Evolutionary conservation across 192 early-diverging fungal genomes (phyloP), one percentile per base, ranked within the genome.

Genomic region (Coemansia sp.): DNA sequence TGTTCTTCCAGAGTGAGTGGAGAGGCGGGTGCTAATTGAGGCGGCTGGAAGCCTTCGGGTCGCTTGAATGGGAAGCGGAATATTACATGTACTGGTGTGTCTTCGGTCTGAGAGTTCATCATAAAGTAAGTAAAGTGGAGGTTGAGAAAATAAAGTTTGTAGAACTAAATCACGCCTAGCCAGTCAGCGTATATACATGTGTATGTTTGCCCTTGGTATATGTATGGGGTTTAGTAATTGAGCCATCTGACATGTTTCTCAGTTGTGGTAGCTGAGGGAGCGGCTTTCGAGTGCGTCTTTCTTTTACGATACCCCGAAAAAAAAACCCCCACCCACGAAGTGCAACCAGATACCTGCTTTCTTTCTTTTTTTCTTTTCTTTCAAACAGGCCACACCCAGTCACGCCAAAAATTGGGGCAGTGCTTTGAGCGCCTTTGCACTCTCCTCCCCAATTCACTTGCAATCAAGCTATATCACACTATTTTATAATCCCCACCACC

Each of bases 41-140:
- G 75, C 17, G 66, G 46, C 1, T 17, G 32, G 21, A 82, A 77
- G 3, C 38, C 67, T 2, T 7, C 52, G 1, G 75, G 80, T 10
- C 80, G 72, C 30, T 59, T 69, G 60, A 69, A 82, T 2, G 80
- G 80, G 28, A 63, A 77, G 9, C 75, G 68, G 37, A 82, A 67
- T 70, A 82, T 72, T n/a, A 82, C 63, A 16, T 74, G 72, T 44
- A 82, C 80, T 9, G 61, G 64, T 2, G 35, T 52, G 19, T 69
- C 68, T n/a, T 50, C 19, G 6, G 28, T 47, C 6, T 38, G 44
- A 16, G 42, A n/a, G 52, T 59, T 47, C 61, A 44, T 65, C 38
- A 46, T 66, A n/a, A 19, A 38, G 46, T 28, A n/a, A 30, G 19
- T 2, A 53, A 28, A 30, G 0, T 9, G 26, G 4, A 30, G 10